A percentile compares a stretch with the other conserved stretches of the same genome.
These are phyloP conservation scores for Anthracocystis panici-leucophaei DNA, from an alignment of 1,284 basidiomycete species.

Conservation along the genomic window DNA sequence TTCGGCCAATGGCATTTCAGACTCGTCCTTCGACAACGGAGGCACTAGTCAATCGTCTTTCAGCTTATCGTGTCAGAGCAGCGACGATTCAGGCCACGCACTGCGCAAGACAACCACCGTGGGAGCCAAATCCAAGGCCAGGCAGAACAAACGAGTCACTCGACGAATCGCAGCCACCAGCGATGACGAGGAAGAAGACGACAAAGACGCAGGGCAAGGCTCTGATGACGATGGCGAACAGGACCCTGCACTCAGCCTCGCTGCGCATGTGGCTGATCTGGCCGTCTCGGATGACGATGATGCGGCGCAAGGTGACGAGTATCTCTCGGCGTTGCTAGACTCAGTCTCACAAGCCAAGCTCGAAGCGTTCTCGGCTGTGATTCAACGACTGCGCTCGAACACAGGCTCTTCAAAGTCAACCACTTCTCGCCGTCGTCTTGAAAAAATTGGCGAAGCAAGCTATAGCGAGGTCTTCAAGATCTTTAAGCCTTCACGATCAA, in stretches of 20 bases:
- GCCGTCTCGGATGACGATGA: conserved; percentile 14
- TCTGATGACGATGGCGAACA: conserved; percentile 32
- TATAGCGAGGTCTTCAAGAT: conserved; percentile 92
- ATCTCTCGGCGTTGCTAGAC: conserved; percentile 21
- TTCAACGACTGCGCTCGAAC: conserved; percentile 15
- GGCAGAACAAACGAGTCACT: conserved; percentile 24
- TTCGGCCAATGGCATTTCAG: conserved; percentile 15
- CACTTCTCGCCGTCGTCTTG: conserved; percentile 18
- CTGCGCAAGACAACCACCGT: neutral
- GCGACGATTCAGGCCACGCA: conserved; percentile 6
- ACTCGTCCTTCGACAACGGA: conserved; percentile 19
- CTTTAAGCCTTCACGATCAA: neutral
- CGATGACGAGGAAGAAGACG: conserved; percentile 26
- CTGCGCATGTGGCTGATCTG: conserved; percentile 16
- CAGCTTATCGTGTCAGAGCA: conserved; percentile 16
- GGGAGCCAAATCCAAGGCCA: conserved; percentile 14
- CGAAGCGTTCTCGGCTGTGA: conserved; percentile 10
- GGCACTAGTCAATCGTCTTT: conserved; percentile 27
- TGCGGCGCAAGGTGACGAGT: neutral
- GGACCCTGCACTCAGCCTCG: conserved; percentile 25
- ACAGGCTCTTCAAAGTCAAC: neutral
- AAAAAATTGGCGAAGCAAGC: conserved; percentile 94
- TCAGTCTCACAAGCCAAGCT: conserved; percentile 35
- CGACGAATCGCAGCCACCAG: conserved; percentile 24
- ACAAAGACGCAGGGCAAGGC: neutral